Base-by-base conservation (phyloP, 352 stramenopile species). In the Thraustotheca clavata region DNA sequence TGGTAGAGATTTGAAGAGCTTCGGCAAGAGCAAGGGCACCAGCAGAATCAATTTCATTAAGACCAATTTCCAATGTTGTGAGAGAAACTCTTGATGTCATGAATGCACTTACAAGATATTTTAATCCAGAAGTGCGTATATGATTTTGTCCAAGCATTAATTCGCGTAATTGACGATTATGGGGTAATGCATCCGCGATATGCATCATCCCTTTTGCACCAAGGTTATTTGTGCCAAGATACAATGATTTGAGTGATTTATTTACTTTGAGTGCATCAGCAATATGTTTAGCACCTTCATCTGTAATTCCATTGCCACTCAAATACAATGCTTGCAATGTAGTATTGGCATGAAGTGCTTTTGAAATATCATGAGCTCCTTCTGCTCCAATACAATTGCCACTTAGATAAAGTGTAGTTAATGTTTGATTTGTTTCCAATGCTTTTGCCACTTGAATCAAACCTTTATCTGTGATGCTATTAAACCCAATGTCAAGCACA, bases 261-360 rank as follows among this genome's bases (percentile, higher is more conserved):
- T 91, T 91, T 29, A 67, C 61, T 43, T 75, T 67, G 38, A 93
- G 69, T 4, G 79, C 83, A 22, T 76, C 63, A 7, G 81, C 76
- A 3, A 93, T 54, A 39, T 70, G 59, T 12, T 68, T 62, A 4
- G 80, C 77, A 40, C 83, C 83, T 63, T 86, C 82, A 57, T 91
- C 81, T 35, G 79, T 80, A 47, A 93, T 90, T 60, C 89, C 89
- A 68, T 93, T 93, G 35, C 83, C 83, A 33, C 80, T 91, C 34
- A 93, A 57, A 60, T 91, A 84, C 34, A 93, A 68, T 67, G 74
- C 86, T 22, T 66, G 55, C 35, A 93, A 67, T 32, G 79, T 83
- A 3, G 70, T 61, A 67, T 93, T 93, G 40, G 71, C 71, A 2
- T 33, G 67, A 8, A 93, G 73, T 31, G 80, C 80, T 4, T 69